A percentile compares a stretch with the other conserved stretches of the same genome.
Evolutionary conservation across 1,139 yeast species (phyloP).

Genomic region (Taphrina flavorubra): DNA sequence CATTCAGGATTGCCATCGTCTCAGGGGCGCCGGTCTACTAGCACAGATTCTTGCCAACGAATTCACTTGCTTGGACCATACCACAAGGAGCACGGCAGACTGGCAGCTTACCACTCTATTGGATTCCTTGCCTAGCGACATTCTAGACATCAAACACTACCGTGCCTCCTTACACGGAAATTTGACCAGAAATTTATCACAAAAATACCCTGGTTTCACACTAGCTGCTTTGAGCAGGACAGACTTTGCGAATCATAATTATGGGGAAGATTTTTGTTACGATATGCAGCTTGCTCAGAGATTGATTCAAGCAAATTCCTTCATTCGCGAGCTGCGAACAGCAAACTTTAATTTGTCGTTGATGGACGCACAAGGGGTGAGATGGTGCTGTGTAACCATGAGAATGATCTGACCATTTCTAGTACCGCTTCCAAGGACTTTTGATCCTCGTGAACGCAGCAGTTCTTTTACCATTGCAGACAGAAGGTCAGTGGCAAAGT

Average conservation of each 20-base stretch:
- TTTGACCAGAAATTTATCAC: conserved; percentile 57
- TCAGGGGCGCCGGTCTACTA: conserved; percentile 67
- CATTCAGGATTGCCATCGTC: conserved; percentile 61
- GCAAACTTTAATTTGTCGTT: conserved; percentile 71
- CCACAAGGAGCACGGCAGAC: neutral
- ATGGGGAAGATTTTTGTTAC: conserved; percentile 63
- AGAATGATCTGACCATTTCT: neutral
- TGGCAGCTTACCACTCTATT: conserved; percentile 51
- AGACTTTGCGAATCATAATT: conserved; percentile 58
- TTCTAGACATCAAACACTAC: conserved; percentile 54
- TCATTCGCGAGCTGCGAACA: conserved; percentile 61
- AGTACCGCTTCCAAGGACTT: conserved; percentile 9
- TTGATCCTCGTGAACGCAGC: neutral
- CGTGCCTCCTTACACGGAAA: conserved; percentile 58
- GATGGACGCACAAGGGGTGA: conserved; percentile 62
- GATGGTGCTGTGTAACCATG: neutral
- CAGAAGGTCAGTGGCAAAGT: conserved; percentile 10
- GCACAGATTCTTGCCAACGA: conserved; percentile 77
- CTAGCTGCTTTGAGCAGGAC: conserved; percentile 62
- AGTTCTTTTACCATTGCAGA: neutral
- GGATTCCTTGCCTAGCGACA: conserved; percentile 48
- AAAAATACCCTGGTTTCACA: conserved; percentile 58
- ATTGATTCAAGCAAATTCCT: conserved; percentile 58
- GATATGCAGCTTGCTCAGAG: conserved; percentile 69
- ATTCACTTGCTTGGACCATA: conserved; percentile 59